Conservation (phyloP, 352 stramenopile species). For the Phytophthora idaei region DNA sequence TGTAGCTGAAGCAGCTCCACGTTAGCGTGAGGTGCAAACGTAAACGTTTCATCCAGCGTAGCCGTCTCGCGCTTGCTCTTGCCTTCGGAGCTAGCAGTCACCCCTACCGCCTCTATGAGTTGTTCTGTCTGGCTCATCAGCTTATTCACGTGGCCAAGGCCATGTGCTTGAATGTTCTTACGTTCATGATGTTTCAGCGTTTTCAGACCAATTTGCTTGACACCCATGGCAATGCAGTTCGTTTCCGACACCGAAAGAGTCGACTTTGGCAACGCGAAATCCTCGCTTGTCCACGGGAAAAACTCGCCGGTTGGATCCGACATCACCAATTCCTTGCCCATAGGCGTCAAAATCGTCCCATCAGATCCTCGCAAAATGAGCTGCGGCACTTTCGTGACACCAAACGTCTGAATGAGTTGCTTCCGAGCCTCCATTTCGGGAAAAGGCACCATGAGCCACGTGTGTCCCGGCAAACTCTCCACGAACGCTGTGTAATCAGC, state of each 20-base stretch:
- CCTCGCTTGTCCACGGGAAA: constrained; percentile 68
- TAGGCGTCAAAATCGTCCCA: constrained; percentile 68
- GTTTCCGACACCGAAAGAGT: constrained; percentile 61
- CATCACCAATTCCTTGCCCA: constrained; percentile 71
- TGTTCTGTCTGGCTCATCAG: constrained; percentile 56
- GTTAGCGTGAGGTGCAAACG: constrained; percentile 65
- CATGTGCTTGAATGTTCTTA: constrained; percentile 43
- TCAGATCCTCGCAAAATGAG: constrained; percentile 66
- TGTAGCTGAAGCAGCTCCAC: constrained; percentile 59
- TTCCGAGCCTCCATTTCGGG: constrained; percentile 73
- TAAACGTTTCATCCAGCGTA: constrained; percentile 42
- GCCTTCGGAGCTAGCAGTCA: constrained; percentile 21
- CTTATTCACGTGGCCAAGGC: constrained; percentile 56
- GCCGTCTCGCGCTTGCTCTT: constrained; percentile 25
- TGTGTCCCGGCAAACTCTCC: constrained; percentile 54
- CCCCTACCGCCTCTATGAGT: constrained; percentile 47
- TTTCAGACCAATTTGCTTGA: constrained; percentile 81
- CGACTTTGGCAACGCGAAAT: constrained; percentile 61
- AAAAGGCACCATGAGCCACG: constrained; percentile 81
- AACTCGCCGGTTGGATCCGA: constrained; percentile 59
- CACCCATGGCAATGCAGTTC: constrained; percentile 64
- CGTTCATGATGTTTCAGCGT: constrained; percentile 61
- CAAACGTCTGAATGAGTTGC: constrained; percentile 71
- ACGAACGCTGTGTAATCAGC: constrained; percentile 58
- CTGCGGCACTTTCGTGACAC: constrained; percentile 56